Evolutionary conservation across 257 asterid species (phyloP).

Genomic region (Agastache rugosa): DNA sequence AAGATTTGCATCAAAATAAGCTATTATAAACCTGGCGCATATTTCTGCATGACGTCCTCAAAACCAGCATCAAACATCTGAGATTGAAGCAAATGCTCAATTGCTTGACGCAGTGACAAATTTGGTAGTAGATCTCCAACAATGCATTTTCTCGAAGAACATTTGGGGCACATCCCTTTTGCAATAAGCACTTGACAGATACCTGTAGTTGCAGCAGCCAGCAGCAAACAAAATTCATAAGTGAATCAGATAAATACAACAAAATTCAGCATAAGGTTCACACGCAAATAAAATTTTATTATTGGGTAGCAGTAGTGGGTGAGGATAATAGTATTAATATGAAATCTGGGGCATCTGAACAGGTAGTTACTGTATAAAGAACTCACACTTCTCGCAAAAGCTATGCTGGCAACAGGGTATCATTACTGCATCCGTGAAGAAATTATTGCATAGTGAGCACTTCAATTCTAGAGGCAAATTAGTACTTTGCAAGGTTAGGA

Average conservation of each 20-base stretch:
- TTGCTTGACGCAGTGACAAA: conserved; percentile 74
- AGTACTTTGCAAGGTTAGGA: conserved; percentile 44
- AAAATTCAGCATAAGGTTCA: not conserved
- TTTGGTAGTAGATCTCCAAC: conserved; percentile 81
- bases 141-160: conserved; percentile 70
- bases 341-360: conserved; percentile 12
- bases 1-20: conserved; percentile 20
- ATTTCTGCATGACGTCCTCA: conserved; percentile 55
- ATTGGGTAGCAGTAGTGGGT: not conserved
- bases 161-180: conserved; percentile 80
- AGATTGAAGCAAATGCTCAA: conserved; percentile 73
- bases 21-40: conserved; percentile 68
- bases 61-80: conserved; percentile 56
- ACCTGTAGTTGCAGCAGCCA: conserved; percentile 56
- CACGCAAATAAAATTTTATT: not conserved
- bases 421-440: conserved; percentile 91
- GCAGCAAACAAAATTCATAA: conserved; percentile 14
- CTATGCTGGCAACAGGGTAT: conserved; percentile 98
- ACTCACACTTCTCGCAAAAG: conserved; percentile 90
- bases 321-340: not conserved
- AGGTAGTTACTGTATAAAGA: conserved; percentile 33
- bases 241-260: conserved; percentile 8
- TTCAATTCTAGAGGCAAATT: conserved; percentile 68
- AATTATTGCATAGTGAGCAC: conserved; percentile 73
- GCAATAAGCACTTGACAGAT: conserved; percentile 63